phyloP scores from a whole-genome alignment of 352 stramenopile genomes.

The Saprolegnia diclina region DNA sequence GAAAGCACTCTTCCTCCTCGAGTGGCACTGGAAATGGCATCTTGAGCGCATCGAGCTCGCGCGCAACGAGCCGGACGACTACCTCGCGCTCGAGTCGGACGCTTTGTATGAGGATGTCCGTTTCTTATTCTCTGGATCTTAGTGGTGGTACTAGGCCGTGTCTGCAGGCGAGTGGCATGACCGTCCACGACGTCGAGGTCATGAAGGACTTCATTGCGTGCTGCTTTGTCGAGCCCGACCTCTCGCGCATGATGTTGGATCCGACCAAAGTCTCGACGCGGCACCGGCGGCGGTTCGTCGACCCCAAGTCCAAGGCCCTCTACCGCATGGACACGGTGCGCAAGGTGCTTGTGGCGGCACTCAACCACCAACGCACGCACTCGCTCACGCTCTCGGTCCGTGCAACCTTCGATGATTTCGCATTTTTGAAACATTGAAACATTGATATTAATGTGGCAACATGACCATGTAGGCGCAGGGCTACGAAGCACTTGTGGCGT shows the following conservation, averaged over 20 bases:
- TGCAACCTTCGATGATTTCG: background rate
- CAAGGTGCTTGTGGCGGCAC: conserved; percentile 51
- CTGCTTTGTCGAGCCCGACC: conserved; percentile 66
- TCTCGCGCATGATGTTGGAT: conserved; percentile 34
- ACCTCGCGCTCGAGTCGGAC: conserved; percentile 31
- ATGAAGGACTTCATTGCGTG: conserved; percentile 84
- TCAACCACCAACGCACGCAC: conserved; percentile 64
- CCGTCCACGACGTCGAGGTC: conserved; percentile 63
- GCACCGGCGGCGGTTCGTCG: conserved; percentile 61
- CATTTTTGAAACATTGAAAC: too few species aligned
- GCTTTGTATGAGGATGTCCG: too few species aligned
- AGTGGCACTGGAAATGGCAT: conserved; percentile 74
- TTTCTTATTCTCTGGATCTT: too few species aligned
- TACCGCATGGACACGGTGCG: conserved; percentile 67
- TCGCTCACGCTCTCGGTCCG: conserved; percentile 43
- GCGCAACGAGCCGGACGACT: conserved; percentile 43
- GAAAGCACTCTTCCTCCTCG: conserved; percentile 67
- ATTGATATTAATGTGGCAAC: background rate
- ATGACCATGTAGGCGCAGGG: conserved; percentile 33
- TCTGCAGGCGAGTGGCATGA: conserved; percentile 38
- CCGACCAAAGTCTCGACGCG: conserved; percentile 33
- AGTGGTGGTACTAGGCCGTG: too few species aligned
- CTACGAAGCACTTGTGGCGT: conserved; percentile 45
- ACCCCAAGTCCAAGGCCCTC: conserved; percentile 49
- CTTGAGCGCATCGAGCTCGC: conserved; percentile 40